Base-by-base conservation (phyloP, 768 basidiomycete species). In the Kwoniella dendrophila region DNA sequence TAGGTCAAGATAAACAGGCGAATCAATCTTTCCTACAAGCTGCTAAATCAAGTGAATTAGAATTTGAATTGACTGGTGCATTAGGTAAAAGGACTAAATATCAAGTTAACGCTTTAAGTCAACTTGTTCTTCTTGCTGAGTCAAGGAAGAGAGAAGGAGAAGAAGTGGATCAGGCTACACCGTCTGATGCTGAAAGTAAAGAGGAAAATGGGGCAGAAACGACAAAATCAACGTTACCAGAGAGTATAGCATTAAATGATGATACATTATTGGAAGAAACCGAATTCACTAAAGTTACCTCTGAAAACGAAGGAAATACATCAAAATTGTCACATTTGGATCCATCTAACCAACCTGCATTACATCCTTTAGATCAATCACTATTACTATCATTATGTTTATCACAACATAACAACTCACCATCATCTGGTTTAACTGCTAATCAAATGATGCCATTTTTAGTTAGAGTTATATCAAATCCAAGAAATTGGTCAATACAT, bases 191-290 rank as follows among this genome's bases (percentile, higher is more conserved):
- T 10, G 60, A 57, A 3, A 44, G 29, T 22, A 14, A 59, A 30
- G 2, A 27, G 47, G 55, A n/a, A 16, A 26, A 20, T 24, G 45
- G n/a, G 3, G n/a, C 47, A 12, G 20, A 8, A 43, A 14, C 41
- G 20, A 43, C 41, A 43, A 14, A 27, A 11, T 47, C 41, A 24
- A 43, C 18, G 29, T 34, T 71, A 7, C 73, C 95, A n/a, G 86
- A 90, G 77, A 87, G 88, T 3, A 79, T 98, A 27, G 81, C 83
- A 1, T 83, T 98, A 48, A 95, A 98, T 78, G 96, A 98, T 78
- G 96, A 99, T 78, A 98, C 94, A 0, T 84, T 99, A 18, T 84
- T 99, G 40, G 96, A 99, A 80, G 87, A 89, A 69, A 98, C 95
- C 0, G 85, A 89, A 72, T 99, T 91, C 77, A 92, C 92, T 8